These are phyloP conservation scores for Vitis rotundifolia DNA, from an alignment of 164 flowering plant species.

Conservation along the genomic window DNA sequence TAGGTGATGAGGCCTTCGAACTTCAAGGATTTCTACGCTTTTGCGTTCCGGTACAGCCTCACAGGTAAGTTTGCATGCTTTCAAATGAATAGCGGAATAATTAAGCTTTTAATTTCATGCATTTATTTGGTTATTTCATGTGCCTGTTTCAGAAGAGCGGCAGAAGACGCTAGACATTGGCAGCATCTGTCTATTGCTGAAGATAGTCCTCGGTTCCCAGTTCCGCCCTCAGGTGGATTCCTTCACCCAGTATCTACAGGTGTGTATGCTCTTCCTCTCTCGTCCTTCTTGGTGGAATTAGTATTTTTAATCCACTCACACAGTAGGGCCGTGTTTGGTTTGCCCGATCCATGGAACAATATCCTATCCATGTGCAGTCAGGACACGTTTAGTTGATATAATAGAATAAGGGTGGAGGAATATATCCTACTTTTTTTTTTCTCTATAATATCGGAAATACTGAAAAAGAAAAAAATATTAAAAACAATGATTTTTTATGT, in stretches of 20 bases:
- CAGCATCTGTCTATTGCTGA: constrained; percentile 66
- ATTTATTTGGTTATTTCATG: neutral
- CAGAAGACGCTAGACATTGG: constrained; percentile 82
- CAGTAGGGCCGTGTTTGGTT: too few relatives aligned
- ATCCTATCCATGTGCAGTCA: too few relatives aligned
- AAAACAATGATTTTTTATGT: too few relatives aligned
- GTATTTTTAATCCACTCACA: too few relatives aligned
- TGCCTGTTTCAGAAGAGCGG: constrained; percentile 59
- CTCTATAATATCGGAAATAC: too few relatives aligned
- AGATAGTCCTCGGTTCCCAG: constrained; percentile 62
- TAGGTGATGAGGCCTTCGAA: constrained; percentile 58
- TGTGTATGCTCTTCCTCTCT: constrained; percentile 5
- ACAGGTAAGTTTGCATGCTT: constrained; percentile 50
- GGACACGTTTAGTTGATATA: too few relatives aligned
- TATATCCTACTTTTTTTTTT: too few relatives aligned
- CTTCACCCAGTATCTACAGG: constrained; percentile 66
- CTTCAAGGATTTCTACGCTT: constrained; percentile 72
- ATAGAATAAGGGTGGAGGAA: too few relatives aligned
- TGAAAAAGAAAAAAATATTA: too few relatives aligned
- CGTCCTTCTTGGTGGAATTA: too few relatives aligned
- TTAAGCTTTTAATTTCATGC: neutral
- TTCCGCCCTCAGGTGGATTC: constrained; percentile 55
- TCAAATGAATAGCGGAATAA: too few relatives aligned
- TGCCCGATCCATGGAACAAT: too few relatives aligned
- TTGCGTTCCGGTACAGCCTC: constrained; percentile 74